These are phyloP conservation scores for Paramecium caudatum DNA, from an alignment of 73 alveolate genomes.

Conservation along the genomic window DNA sequence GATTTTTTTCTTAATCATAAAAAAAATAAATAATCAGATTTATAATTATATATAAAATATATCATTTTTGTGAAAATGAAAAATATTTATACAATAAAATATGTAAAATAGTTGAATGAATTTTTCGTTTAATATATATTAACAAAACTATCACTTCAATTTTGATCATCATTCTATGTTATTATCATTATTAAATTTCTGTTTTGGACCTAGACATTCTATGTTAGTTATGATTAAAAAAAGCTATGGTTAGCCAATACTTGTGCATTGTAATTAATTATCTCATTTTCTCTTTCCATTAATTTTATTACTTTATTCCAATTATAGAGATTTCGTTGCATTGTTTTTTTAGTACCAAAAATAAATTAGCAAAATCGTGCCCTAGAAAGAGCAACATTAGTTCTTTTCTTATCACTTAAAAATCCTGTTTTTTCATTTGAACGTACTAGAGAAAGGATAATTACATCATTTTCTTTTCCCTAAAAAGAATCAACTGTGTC, in stretches of 20 bases:
- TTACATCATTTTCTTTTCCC: slow-evolving; percentile 73
- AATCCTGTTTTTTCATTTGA: slow-evolving; percentile 61
- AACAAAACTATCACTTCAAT: too few species aligned
- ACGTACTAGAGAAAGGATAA: slow-evolving; percentile 69
- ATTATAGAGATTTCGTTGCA: not conserved
- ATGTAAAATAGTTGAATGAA: too few species aligned
- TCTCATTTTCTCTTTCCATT: not conserved
- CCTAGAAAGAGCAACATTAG: slow-evolving; percentile 72
- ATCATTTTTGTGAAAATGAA: too few species aligned
- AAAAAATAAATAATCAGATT: too few species aligned
- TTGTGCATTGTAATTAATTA: not conserved
- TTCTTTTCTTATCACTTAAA: slow-evolving; percentile 43
- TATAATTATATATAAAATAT: too few species aligned
- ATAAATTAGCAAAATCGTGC: slow-evolving; percentile 56
- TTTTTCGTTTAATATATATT: too few species aligned
- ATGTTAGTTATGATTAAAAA: too few species aligned
- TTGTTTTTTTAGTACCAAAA: slow-evolving; percentile 39
- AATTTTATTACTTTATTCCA: not conserved
- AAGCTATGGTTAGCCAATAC: not conserved
- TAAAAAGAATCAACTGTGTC: slow-evolving; percentile 65
- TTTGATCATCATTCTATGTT: too few species aligned
- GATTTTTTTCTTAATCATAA: too few species aligned
- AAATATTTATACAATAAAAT: too few species aligned
- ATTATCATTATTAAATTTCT: too few species aligned
- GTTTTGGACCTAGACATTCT: too few species aligned